Conservation (phyloP, 176 grass and related monocot species). For the Triticum monococcum region DNA sequence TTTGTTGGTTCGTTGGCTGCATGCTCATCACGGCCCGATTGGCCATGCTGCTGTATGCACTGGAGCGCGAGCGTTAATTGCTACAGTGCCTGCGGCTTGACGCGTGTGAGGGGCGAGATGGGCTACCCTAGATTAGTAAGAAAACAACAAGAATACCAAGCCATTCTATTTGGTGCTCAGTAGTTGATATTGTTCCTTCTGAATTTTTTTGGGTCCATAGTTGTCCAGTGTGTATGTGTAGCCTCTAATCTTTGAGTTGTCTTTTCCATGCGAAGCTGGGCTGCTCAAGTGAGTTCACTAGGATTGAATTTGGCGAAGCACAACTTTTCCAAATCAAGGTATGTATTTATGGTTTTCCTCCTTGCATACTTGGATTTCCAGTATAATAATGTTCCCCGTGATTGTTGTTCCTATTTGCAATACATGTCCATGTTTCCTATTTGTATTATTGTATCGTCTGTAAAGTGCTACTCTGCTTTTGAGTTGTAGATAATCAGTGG, state of each 20-base stretch:
- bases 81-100: not conserved
- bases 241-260: constrained; percentile 28
- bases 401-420: not conserved
- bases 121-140: not conserved
- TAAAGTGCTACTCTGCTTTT: constrained; percentile 2
- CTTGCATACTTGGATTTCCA: not conserved
- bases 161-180: not conserved
- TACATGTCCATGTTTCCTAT: not conserved
- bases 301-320: constrained; percentile 80
- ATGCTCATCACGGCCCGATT: not conserved
- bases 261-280: constrained; percentile 74
- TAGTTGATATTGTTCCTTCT: not conserved
- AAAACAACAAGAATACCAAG: not conserved
- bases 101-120: not conserved
- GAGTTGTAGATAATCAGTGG: constrained; percentile 74
- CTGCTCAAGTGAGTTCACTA: constrained; percentile 81
- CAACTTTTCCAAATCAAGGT: constrained; percentile 99
- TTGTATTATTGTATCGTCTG: too few relatives aligned
- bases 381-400: not conserved
- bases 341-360: constrained; percentile 22
- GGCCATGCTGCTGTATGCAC: not conserved
- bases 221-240: constrained; percentile 25
- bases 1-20: too few relatives aligned
- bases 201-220: not conserved
- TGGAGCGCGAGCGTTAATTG: not conserved